A percentile compares a stretch with the other conserved stretches of the same genome.
Evolutionary conservation across 176 grass and related monocot genomes (phyloP).

Genomic region (Triticum dicoccoides): DNA sequence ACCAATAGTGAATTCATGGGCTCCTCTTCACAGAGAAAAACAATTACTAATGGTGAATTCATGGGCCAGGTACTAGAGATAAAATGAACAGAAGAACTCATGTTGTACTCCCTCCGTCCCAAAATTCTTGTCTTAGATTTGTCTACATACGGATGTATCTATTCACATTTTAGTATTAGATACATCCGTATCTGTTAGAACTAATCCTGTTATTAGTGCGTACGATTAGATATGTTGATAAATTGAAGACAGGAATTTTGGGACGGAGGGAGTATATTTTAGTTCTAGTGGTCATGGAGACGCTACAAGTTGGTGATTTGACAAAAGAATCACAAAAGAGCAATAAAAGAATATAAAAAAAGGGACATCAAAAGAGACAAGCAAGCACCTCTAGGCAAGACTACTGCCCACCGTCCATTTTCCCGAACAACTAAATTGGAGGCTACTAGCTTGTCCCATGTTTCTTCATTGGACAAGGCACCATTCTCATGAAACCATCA

Average conservation of each 20-base stretch:
- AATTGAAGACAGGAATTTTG: no score
- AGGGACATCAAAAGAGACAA: constrained; percentile 15
- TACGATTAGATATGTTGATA: no score
- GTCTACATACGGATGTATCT: no score
- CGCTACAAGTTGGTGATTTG: constrained; percentile 11
- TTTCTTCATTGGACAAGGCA: constrained; percentile 37
- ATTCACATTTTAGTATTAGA: no score
- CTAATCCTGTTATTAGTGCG: no score
- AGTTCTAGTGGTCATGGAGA: not conserved
- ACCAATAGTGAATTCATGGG: no score
- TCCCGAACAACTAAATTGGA: constrained; percentile 19
- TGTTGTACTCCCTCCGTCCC: not conserved
- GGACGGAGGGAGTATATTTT: not conserved
- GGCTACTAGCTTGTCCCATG: constrained; percentile 6
- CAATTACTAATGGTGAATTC: constrained; percentile 3
- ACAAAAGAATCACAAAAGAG: constrained; percentile 11
- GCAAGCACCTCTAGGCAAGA: constrained; percentile 21
- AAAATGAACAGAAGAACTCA: not conserved
- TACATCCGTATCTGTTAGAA: no score
- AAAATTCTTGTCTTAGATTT: no score
- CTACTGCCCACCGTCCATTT: constrained; percentile 22
- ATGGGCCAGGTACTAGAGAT: not conserved
- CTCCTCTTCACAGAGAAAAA: constrained; percentile 7
- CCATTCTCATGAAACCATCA: constrained; percentile 25
- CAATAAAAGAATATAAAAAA: not conserved